Evolutionary conservation across 2,329 filamentous ascomycete genomes (phyloP).

Genomic region (Fusarium sp.): DNA sequence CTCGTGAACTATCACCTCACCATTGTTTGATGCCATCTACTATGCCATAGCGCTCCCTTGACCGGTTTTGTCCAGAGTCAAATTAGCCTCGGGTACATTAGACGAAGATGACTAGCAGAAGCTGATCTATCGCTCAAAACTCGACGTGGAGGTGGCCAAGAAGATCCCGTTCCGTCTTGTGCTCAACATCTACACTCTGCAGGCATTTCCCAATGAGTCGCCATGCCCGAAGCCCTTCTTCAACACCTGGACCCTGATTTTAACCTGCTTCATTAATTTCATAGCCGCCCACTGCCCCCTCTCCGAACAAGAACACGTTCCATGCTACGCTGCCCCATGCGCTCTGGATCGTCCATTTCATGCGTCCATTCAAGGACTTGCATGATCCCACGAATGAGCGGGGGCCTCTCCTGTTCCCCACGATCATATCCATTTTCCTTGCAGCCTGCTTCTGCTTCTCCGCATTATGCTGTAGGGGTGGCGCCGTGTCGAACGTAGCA

Average conservation of each 20-base stretch:
- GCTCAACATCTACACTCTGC: slow-evolving; percentile 14
- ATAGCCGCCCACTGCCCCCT: slow-evolving; percentile 36
- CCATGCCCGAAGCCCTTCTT: slow-evolving; percentile 26
- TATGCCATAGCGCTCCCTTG: neutral
- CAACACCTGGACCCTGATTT: slow-evolving; percentile 36
- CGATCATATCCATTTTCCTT: slow-evolving; percentile 38
- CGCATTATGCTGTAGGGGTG: slow-evolving; percentile 37
- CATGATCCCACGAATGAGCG: slow-evolving; percentile 43
- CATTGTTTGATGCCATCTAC: neutral
- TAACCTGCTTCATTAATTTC: slow-evolving; percentile 37
- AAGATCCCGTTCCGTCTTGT: slow-evolving; percentile 33
- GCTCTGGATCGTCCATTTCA: slow-evolving; percentile 38
- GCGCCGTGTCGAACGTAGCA: slow-evolving; percentile 29
- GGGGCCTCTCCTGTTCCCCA: slow-evolving; percentile 34
- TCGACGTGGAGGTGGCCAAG: slow-evolving; percentile 25
- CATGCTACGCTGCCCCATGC: slow-evolving; percentile 38
- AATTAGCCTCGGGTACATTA: slow-evolving; percentile 37
- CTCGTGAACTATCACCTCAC: slow-evolving; percentile 30
- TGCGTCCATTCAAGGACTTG: slow-evolving; percentile 40
- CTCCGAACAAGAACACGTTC: slow-evolving; percentile 18
- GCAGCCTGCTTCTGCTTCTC: slow-evolving; percentile 39
- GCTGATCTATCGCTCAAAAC: slow-evolving; percentile 21
- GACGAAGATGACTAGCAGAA: slow-evolving; percentile 36
- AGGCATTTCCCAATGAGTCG: slow-evolving; percentile 34
- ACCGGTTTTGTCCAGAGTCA: slow-evolving; percentile 17